A percentile compares a stretch with the other conserved stretches of the same genome.
These are phyloP conservation scores for Solanum rostratum DNA, from an alignment of 257 asterid genomes.

Conservation along the genomic window DNA sequence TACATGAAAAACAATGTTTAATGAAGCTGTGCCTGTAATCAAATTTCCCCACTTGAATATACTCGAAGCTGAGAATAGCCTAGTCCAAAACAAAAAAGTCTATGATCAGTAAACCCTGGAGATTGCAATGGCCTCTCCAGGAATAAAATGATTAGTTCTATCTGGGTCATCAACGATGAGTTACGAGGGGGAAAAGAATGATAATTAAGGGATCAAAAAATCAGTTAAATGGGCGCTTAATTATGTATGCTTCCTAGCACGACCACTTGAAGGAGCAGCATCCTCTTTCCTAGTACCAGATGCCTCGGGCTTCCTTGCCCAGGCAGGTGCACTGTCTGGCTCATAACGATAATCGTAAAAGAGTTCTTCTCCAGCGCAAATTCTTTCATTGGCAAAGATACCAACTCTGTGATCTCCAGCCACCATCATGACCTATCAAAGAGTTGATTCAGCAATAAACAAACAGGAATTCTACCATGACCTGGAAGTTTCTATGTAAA, in stretches of 20 bases:
- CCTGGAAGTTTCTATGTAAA: background rate
- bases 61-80: background rate
- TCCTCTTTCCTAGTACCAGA: constrained; percentile 41
- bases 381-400: constrained; percentile 78
- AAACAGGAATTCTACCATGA: background rate
- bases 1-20: background rate
- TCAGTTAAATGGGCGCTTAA: background rate
- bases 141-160: background rate
- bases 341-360: constrained; percentile 88
- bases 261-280: constrained; percentile 26
- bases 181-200: constrained; percentile 10
- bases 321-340: constrained; percentile 85
- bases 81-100: background rate
- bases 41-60: background rate
- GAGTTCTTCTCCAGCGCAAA: constrained; percentile 84
- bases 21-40: background rate
- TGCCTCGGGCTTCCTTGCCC: constrained; percentile 87
- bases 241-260: constrained; percentile 38
- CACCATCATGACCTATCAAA: constrained; percentile 79
- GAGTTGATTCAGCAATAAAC: background rate
- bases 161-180: background rate
- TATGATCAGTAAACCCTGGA: background rate
- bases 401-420: constrained; percentile 98
- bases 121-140: constrained; percentile 1
- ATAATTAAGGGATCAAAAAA: background rate